Base-by-base conservation (phyloP, 208 protist species). In the Acanthamoeba lenticulata region DNA sequence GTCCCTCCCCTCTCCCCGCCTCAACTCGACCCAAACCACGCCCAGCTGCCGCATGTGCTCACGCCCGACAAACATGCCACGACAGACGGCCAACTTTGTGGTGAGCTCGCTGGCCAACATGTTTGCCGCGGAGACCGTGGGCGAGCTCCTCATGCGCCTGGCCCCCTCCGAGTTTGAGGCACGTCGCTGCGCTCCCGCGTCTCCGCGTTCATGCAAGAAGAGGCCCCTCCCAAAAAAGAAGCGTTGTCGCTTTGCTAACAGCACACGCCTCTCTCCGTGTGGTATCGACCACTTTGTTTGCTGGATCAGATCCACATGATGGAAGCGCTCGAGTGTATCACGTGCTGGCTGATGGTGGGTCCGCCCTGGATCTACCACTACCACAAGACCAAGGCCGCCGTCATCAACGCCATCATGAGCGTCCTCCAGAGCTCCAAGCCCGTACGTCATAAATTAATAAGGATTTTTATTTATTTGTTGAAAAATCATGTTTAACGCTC, bases 11-110 rank as follows among this genome's bases (percentile, higher is more conserved):
- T 57, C 29, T 36, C 49, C n/a, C 32, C 27, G 19, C 13, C 19
- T 5, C 44, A 85, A 19, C n/a, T 85, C 6, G 11, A 69, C 60
- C 27, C 29, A 69, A 34, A 27, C 6, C 60, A 69, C 60, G 60
- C 29, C 21, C n/a, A n/a, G n/a, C n/a, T n/a, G n/a, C n/a, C 52
- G 4, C 9, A 57, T 21, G 9, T 4, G 0, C 13, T 6, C 0
- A 7, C 3, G 15, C 45, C 5, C 45, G 45, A 52, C n/a, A n/a
- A n/a, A n/a, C n/a, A n/a, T n/a, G n/a, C n/a, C n/a, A n/a, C n/a
- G n/a, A n/a, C 79, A 89, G 81, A 89, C 81, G 44, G 81, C 81
- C 47, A 89, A 89, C 40, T 62, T 62, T 38, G 81, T 89, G 44
- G 81, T 89, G 81, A 55, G 52, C 52, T 89, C 81, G n/a, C 81